Evolutionary conservation across 1,284 basidiomycete genomes (phyloP), one percentile per base, ranked within the genome.

Genomic region (Leucoagaricus sp.): DNA sequence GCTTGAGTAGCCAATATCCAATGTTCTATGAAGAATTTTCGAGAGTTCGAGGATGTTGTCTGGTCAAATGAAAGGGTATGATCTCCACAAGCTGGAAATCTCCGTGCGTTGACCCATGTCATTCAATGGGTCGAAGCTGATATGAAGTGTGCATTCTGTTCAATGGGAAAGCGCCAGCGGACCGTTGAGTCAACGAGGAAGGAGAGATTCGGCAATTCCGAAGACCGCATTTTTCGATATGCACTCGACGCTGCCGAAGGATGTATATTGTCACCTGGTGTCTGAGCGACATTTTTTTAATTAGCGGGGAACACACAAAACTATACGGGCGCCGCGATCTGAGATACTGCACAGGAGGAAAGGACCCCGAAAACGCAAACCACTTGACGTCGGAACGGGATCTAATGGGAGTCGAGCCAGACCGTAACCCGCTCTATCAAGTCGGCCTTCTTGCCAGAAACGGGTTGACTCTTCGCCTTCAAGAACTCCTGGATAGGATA

Each of bases 361-460:
- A 49, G 49, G 34, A 51, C 44, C 48, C 44, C 34, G 23, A 31
- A 57, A 45, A 9, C 17, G 21, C 21, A 19, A 38, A n/a, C n/a
- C 53, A 45, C 29, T n/a, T 5, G 40, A 21, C 17, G n/a, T 15
- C 40, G 34, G 25, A 33, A 29, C 15, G 21, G 34, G 46, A 17
- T 8, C 69, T 60, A 72, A 67, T 85, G 78, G 21, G 71, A 69
- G 49, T 81, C 77, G 55, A 90, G 68, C 81, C 84, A 91, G 28
- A 83, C 81, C 19, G 69, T 67, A 5, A 86, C 78, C 25, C 88
- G 80, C 53, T 87, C 83, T 5, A 89, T 59, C 47, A 93, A 73
- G 2, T 89, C 89, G 9, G 76, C 80, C 68, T 92, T 93, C 71
- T 80, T 89, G 2, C 90, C 90, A 33, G 82, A 80, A 12, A 78